Conservation (phyloP, 2,329 filamentous ascomycete genomes). For the Xylaria sp. region DNA sequence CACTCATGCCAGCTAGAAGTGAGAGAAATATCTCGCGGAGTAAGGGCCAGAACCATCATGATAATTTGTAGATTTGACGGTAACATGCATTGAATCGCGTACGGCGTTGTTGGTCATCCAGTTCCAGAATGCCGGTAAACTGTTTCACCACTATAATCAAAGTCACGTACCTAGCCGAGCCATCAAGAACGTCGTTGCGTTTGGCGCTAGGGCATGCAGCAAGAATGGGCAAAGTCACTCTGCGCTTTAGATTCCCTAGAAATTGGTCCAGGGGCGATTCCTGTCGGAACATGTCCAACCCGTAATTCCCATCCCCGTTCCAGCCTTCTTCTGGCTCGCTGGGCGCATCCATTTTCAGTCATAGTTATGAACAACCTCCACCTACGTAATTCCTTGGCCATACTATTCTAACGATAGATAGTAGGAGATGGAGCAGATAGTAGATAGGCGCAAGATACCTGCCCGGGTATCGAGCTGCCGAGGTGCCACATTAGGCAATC, state of each 20-base stretch:
- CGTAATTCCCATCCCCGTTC: background rate
- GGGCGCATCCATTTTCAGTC: constrained; percentile 26
- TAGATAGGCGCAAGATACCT: background rate
- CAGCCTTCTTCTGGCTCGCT: constrained; percentile 24
- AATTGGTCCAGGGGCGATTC: background rate
- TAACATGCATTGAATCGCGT: constrained; percentile 30
- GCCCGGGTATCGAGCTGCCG: background rate
- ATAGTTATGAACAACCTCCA: constrained; percentile 18
- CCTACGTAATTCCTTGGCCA: constrained; percentile 19
- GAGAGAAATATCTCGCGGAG: background rate
- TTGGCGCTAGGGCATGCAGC: constrained; percentile 25
- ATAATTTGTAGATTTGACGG: constrained; percentile 35
- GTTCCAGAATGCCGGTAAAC: constrained; percentile 38
- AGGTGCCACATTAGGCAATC: constrained; percentile 15
- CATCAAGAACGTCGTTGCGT: constrained; percentile 32
- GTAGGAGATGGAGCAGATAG: background rate
- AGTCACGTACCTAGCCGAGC: constrained; percentile 34
- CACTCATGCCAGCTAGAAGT: background rate
- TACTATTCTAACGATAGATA: background rate
- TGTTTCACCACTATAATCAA: constrained; percentile 36
- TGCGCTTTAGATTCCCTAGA: background rate
- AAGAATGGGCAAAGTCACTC: constrained; percentile 2
- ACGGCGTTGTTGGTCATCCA: constrained; percentile 29
- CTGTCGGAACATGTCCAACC: constrained; percentile 15
- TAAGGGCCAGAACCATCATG: constrained; percentile 29